Percentiles rank a stretch among this genome's conserved stretches.
phyloP scores from a whole-genome alignment of 805 yeast species.

The Suhomyces sp. region DNA sequence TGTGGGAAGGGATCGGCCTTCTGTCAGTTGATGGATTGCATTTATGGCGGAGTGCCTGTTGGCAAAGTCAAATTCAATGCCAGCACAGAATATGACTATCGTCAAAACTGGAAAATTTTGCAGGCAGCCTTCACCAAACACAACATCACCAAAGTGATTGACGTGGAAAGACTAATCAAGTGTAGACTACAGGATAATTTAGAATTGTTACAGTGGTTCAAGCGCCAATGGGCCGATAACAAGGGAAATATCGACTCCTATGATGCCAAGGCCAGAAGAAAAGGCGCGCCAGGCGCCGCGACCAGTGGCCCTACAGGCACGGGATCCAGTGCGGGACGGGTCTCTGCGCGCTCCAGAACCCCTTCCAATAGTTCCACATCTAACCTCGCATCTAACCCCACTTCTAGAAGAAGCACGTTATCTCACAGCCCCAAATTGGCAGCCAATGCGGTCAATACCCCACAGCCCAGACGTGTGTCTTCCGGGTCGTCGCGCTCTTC shows the following conservation, averaged over 20 bases:
- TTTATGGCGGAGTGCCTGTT: slow-evolving; percentile 82
- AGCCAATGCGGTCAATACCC: background rate
- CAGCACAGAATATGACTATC: slow-evolving; percentile 68
- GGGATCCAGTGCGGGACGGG: background rate
- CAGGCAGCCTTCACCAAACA: slow-evolving; percentile 78
- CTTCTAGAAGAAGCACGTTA: slow-evolving; percentile 3
- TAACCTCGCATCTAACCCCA: slow-evolving; percentile 1
- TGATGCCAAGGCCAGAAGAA: slow-evolving; percentile 52
- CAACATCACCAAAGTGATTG: slow-evolving; percentile 67
- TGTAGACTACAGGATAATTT: slow-evolving; percentile 92
- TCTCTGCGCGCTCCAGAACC: slow-evolving; percentile 3
- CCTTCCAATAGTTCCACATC: background rate
- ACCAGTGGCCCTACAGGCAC: background rate
- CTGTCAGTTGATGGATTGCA: slow-evolving; percentile 86
- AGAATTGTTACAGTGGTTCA: slow-evolving; percentile 92
- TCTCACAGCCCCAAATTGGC: slow-evolving; percentile 5
- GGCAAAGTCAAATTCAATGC: slow-evolving; percentile 70
- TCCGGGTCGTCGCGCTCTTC: slow-evolving; percentile 3
- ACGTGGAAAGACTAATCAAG: slow-evolving; percentile 77
- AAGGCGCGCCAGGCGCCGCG: background rate
- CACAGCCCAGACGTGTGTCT: slow-evolving; percentile 8
- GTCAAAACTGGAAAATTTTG: slow-evolving; percentile 78
- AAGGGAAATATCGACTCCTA: slow-evolving; percentile 61
- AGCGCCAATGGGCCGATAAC: slow-evolving; percentile 75
- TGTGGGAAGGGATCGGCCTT: slow-evolving; percentile 96